Base-by-base conservation (phyloP, 805 yeast species). In the Saccharomycopsis amapae region DNA sequence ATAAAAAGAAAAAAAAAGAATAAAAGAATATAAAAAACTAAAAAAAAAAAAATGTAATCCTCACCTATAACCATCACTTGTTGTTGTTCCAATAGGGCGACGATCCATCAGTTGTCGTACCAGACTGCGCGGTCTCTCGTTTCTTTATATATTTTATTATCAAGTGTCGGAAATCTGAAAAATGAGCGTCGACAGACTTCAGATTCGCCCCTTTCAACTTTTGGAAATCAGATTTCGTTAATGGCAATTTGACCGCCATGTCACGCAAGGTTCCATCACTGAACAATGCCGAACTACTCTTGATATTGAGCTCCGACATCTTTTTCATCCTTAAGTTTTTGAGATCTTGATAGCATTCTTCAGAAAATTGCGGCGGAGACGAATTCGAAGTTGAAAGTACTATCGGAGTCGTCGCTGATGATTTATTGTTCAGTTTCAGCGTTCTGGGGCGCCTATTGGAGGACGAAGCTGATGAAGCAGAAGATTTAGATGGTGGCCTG, bases 211-310 rank as follows among this genome's bases (percentile, higher is more conserved):
- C 72, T 1, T 56, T 59, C 40, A 77, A 54, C 40, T 56, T 58
- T 5, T 65, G 60, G 57, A 67, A 81, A 34, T 69, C 81, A 15
- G 55, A 58, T 38, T 69, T 69, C 13, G 68, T 71, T 2, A 68
- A 65, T 1, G 88, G 87, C 26, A 81, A 63, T 41, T 62, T 65
- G 17, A 58, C 52, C 0, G 85, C 77, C 78, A 81, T 72, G 37
- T 76, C 79, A 49, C 69, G 68, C 47, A 80, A 57, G 0, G 77
- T 60, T 1, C 59, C 61, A 45, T 66, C 67, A 0, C 68, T 56
- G 7, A 67, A 64, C 42, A 69, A 62, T 1, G 65, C 53, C 0
- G 63, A 58, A 18, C 68, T 65, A 15, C 53, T 51, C 38, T 58
- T 53, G 28, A 64, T 65, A 17, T 66, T 66, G 31, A 71, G 49